Base-by-base conservation (phyloP, 176 grass and related monocot genomes). In the Cymbopogon citratus region DNA sequence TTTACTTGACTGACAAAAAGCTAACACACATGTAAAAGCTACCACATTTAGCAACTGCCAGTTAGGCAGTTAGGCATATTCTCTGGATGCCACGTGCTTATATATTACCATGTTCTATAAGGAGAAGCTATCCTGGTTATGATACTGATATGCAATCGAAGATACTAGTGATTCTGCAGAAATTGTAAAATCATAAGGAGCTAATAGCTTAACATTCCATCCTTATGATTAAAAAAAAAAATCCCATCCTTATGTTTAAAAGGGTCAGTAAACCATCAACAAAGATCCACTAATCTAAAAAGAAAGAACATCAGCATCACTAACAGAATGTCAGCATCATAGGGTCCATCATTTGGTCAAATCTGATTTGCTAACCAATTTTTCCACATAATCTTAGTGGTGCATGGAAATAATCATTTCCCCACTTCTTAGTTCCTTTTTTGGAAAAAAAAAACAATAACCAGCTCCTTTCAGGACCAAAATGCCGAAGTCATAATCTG, bases 401-500 rank as follows among this genome's bases (percentile, higher is more conserved):
- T 23, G 12, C 2, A 27, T 64, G 7, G 12, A 63, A 29, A 78
- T 8, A 66, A 66, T 66, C 9, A 34, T 69, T 40, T 23, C 25
- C 0, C 1, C 6, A 16, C 33, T 34, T 35, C 9, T 7, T 4
- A 2, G 18, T 4, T 9, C 2, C 7, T 6, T 14, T 46, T 66
- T 21, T 54, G 31, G 33, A n/a, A n/a, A n/a, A n/a, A n/a, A n/a
- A n/a, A n/a, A n/a, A n/a, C n/a, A n/a, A n/a, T n/a, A n/a, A n/a
- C n/a, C n/a, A n/a, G n/a, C n/a, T n/a, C n/a, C n/a, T n/a, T n/a
- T n/a, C 34, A 75, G 29, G 15, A 28, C 35, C n/a, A 67, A 67
- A 84, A 45, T 74, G 59, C 21, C 9, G 69, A 65, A 64, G 57
- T n/a, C 40, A n/a, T 84, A 63, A 80, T 35, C 6, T 69, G 31